Percentiles rank a stretch among this genome's conserved stretches.
Conservation (phyloP, 2,329 filamentous ascomycete genomes). For the Cryoendolithus antarcticus region DNA sequence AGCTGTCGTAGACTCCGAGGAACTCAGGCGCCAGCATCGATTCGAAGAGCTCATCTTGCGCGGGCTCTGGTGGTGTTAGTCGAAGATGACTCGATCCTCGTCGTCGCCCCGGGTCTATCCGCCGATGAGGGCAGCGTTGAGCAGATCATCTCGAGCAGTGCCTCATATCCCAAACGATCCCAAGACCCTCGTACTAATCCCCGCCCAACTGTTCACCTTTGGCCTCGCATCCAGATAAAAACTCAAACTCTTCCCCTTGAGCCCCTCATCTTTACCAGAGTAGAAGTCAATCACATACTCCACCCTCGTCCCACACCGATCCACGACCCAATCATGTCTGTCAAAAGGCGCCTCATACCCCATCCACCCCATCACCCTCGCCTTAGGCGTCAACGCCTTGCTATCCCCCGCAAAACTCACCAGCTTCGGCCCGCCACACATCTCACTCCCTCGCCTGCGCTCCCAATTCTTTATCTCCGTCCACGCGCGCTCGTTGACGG, state of each 20-base stretch:
- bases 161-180: no score
- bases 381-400: constrained; percentile 60
- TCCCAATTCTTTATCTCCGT: constrained; percentile 86
- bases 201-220: constrained; percentile 52
- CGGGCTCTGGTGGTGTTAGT: no score
- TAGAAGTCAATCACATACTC: constrained; percentile 99
- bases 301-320: constrained; percentile 71
- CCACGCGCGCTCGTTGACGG: constrained; percentile 96
- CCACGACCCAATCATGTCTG: constrained; percentile 92
- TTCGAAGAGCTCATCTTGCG: no score
- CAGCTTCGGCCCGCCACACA: constrained; percentile 68
- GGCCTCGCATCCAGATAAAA: constrained; percentile 55
- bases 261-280: constrained; percentile 46
- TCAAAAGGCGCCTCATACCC: constrained; percentile 93
- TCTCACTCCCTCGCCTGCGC: constrained; percentile 45
- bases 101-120: no score
- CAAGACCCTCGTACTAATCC: constrained; percentile 41
- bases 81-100: no score
- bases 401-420: constrained; percentile 66
- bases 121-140: no score
- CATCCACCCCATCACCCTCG: constrained; percentile 62
- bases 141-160: no score
- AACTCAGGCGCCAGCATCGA: no score
- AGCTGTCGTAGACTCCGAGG: no score
- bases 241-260: constrained; percentile 37